phyloP scores from a whole-genome alignment of 805 yeast species.

The Candida xyloterini region DNA sequence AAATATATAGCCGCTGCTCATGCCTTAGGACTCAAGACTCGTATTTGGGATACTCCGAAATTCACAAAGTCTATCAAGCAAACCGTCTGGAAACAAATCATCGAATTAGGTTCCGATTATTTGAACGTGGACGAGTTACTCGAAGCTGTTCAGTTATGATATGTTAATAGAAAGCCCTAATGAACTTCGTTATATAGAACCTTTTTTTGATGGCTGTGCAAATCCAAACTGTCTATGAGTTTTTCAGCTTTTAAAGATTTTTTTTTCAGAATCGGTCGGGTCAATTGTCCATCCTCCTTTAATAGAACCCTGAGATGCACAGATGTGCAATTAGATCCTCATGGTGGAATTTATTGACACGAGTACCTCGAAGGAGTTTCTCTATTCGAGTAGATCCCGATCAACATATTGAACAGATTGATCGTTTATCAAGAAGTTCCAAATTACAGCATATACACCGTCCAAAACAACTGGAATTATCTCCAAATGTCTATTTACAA shows the following conservation, averaged over 20 bases:
- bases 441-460: neutral
- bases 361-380: constrained; percentile 1
- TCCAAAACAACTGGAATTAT: neutral
- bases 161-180: neutral
- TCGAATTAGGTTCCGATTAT: constrained; percentile 49
- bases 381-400: constrained; percentile 7
- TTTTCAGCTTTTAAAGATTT: too few relatives aligned
- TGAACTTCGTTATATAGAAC: neutral
- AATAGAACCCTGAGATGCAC: constrained; percentile 8
- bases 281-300: neutral
- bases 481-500: neutral
- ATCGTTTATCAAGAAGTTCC: neutral
- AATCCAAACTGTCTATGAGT: too few relatives aligned
- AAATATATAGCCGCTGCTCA: constrained; percentile 40
- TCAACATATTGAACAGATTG: neutral
- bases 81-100: constrained; percentile 48
- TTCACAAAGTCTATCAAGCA: constrained; percentile 54
- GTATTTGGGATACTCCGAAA: constrained; percentile 70
- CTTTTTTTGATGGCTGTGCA: too few relatives aligned
- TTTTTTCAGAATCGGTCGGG: constrained; percentile 4
- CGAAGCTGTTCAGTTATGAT: constrained; percentile 13
- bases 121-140: constrained; percentile 62
- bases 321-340: constrained; percentile 2
- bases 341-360: neutral
- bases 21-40: constrained; percentile 45